Percentiles rank a stretch among this genome's conserved stretches.
Evolutionary conservation across 148 eudicot genomes (phyloP).

Genomic region (Persicaria maculosa): DNA sequence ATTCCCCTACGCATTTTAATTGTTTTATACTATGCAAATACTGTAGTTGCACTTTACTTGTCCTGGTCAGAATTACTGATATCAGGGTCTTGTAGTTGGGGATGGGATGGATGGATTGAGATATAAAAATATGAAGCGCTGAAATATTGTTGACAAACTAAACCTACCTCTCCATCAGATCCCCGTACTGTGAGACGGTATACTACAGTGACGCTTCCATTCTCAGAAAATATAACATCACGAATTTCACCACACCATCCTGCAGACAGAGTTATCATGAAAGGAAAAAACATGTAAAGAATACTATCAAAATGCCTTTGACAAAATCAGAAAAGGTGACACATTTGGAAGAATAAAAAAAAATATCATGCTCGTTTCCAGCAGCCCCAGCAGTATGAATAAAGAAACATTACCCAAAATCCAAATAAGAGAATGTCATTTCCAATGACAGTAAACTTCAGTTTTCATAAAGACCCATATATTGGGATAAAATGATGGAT

Average conservation of each 20-base stretch:
- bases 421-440: background rate
- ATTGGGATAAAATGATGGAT: background rate
- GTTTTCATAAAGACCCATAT: background rate
- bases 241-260: slow-evolving; percentile 99
- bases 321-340: background rate
- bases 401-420: background rate
- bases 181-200: slow-evolving; percentile 96
- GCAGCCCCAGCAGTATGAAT: background rate
- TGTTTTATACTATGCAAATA: too few species aligned
- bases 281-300: background rate
- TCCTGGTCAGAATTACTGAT: too few species aligned
- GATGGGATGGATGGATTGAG: too few species aligned
- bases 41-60: too few species aligned
- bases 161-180: slow-evolving; percentile 91
- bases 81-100: too few species aligned
- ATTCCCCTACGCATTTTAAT: too few species aligned
- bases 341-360: background rate
- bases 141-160: background rate
- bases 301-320: background rate
- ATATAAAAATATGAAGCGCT: background rate
- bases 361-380: background rate
- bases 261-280: slow-evolving; percentile 18
- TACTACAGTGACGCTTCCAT: slow-evolving; percentile 84
- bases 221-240: slow-evolving; percentile 86
- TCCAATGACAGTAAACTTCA: background rate